phyloP scores from a whole-genome alignment of 805 yeast genomes.

The Ogataea methylovora region DNA sequence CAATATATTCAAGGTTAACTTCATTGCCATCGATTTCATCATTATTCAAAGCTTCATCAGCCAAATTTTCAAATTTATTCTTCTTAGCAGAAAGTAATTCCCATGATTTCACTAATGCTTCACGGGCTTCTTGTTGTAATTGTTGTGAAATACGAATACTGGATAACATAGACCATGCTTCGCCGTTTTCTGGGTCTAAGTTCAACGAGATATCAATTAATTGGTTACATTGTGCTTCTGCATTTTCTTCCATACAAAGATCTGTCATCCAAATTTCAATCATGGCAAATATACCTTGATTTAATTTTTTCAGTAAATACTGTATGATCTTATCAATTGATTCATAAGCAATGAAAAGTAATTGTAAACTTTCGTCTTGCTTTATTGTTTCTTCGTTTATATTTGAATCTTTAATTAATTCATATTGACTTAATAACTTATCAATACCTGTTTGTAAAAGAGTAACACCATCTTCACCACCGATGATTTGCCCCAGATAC shows the following conservation, averaged over 20 bases:
- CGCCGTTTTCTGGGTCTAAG: constrained; percentile 58
- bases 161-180: constrained; percentile 73
- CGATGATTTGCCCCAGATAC: constrained; percentile 85
- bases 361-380: constrained; percentile 13
- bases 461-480: constrained; percentile 68
- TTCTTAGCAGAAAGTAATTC: constrained; percentile 50
- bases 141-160: constrained; percentile 89
- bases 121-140: constrained; percentile 60
- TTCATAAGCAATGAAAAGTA: constrained; percentile 21
- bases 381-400: constrained; percentile 1
- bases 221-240: constrained; percentile 73
- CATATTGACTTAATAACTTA: constrained; percentile 32
- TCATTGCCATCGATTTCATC: constrained; percentile 33
- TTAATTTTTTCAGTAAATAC: constrained; percentile 48
- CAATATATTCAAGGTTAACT: constrained; percentile 47
- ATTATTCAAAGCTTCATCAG: constrained; percentile 15
- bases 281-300: constrained; percentile 74
- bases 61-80: constrained; percentile 35
- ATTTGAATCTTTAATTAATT: constrained; percentile 14
- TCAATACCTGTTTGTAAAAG: constrained; percentile 58
- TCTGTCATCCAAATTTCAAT: constrained; percentile 98
- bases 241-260: constrained; percentile 87
- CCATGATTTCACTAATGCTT: constrained; percentile 69
- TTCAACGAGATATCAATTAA: constrained; percentile 58
- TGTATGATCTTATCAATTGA: constrained; percentile 19